Evolutionary conservation across 306 rosid genomes (phyloP), one percentile per base, ranked within the genome.

Genomic region (Adenanthera pavonina): DNA sequence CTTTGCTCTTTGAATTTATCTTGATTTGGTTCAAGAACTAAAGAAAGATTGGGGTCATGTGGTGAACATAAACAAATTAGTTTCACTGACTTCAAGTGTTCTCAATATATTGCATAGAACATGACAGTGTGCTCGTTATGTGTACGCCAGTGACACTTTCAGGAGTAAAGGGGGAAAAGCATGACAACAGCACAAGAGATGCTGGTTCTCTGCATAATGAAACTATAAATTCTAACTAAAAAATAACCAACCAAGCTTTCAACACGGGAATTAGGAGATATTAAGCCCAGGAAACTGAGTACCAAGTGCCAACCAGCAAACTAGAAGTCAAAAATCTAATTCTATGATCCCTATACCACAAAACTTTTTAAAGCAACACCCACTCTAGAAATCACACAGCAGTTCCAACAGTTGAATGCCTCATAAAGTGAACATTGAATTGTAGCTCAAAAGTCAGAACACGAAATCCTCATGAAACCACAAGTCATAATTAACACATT

Each of bases 1-100:
- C 33, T 20, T 43, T 53, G 65, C 44, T 51, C 11, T 53, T 36
- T 20, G 40, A 8, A 20, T 49, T 78, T n/a, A 51, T 66, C 17
- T 62, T 46, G 80, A 17, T 76, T 64, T 46, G 61, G 46, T 33
- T 77, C 12, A 12, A 64, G 53, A 57, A 46, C 61, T 33, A 43
- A 64, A 33, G 35, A 46, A 76, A 62, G 36, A 4, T 64, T 17
- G 38, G 36, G 57, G 30, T 17, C 40, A 68, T 53, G 51, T 0
- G 13, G 14, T 17, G 48, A 7, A 14, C 77, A 52, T 35, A 54
- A 74, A 36, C 10, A 38, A 54, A 54, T 11, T 38, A 25, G 19
- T 74, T 38, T 47, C 35, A 47, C 12, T 8, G 46, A 15, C 72
- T 20, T n/a, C 66, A 62, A 44, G n/a, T 46, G 30, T 60, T 67